Conservation (phyloP, 306 rosid genomes). For the Dryas drummondii region DNA sequence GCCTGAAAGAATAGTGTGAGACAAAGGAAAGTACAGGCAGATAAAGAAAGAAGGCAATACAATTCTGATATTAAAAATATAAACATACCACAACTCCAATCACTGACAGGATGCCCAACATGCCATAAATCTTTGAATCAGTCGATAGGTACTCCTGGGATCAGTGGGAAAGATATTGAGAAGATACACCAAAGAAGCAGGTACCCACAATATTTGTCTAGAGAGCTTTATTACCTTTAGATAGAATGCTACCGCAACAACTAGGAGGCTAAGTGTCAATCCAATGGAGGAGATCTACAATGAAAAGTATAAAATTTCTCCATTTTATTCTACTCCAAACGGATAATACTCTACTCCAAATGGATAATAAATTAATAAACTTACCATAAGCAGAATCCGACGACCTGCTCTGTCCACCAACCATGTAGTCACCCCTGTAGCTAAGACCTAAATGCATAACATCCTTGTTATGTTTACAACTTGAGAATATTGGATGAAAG, state of each 20-base stretch:
- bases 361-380: constrained; percentile 29
- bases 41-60: background rate
- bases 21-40: constrained; percentile 18
- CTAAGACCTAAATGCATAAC: constrained; percentile 62
- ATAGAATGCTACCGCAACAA: constrained; percentile 72
- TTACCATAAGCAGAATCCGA: constrained; percentile 73
- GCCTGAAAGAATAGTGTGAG: constrained; percentile 48
- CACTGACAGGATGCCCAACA: constrained; percentile 54
- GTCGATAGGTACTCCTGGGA: constrained; percentile 46
- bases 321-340: constrained; percentile 14
- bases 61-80: constrained; percentile 3
- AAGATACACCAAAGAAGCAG: constrained; percentile 8
- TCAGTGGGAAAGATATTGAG: constrained; percentile 11
- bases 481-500: constrained; percentile 22
- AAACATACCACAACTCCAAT: constrained; percentile 88
- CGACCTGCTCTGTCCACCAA: constrained; percentile 86
- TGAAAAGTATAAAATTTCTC: constrained; percentile 16
- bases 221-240: constrained; percentile 54
- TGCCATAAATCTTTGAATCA: constrained; percentile 47
- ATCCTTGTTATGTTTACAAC: constrained; percentile 26
- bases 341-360: constrained; percentile 19
- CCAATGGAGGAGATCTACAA: constrained; percentile 78
- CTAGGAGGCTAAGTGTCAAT: constrained; percentile 70
- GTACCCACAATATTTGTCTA: background rate
- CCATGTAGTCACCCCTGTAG: constrained; percentile 82